Percentiles rank a stretch among this genome's conserved stretches.
Conservation (phyloP, 2,329 filamentous ascomycete species). For the Cladosporium sphaerospermum region DNA sequence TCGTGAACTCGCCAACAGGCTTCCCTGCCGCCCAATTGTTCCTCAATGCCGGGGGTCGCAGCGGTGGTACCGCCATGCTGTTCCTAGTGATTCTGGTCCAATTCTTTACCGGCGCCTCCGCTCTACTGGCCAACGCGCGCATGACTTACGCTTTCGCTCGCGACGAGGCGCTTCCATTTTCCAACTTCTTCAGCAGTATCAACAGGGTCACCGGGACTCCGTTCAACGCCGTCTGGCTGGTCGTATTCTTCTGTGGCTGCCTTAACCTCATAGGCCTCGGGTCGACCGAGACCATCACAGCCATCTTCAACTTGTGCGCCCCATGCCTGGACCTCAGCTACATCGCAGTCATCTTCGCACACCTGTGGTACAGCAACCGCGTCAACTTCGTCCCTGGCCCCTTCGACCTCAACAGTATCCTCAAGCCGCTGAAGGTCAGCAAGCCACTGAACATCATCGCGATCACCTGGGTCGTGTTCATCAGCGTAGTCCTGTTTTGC, state of each 20-base stretch:
- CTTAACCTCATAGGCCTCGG: conserved; percentile 56
- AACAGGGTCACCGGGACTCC: conserved; percentile 46
- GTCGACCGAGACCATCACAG: conserved; percentile 47
- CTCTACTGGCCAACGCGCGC: conserved; percentile 48
- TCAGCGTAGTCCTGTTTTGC: conserved; percentile 49
- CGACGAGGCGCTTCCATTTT: conserved; percentile 45
- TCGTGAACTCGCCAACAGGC: conserved; percentile 53
- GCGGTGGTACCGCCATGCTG: conserved; percentile 47
- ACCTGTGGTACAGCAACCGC: conserved; percentile 33
- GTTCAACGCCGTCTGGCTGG: conserved; percentile 51
- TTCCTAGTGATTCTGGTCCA: conserved; percentile 55
- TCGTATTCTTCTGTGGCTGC: conserved; percentile 47
- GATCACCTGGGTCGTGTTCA: conserved; percentile 48
- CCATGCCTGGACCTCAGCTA: conserved; percentile 52
- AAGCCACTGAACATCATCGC: conserved; percentile 43
- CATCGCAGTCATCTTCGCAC: conserved; percentile 47
- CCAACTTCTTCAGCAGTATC: conserved; percentile 45
- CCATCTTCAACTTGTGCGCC: conserved; percentile 50
- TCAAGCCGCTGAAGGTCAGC: conserved; percentile 34
- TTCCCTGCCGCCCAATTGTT: conserved; percentile 54
- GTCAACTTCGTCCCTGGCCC: conserved; percentile 46
- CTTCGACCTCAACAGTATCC: conserved; percentile 45
- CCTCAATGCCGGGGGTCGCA: conserved; percentile 51
- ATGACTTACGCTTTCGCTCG: conserved; percentile 53
- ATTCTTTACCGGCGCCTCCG: conserved; percentile 43